Base-by-base conservation (phyloP, 768 basidiomycete genomes). In the Pisolithus tinctorius region DNA sequence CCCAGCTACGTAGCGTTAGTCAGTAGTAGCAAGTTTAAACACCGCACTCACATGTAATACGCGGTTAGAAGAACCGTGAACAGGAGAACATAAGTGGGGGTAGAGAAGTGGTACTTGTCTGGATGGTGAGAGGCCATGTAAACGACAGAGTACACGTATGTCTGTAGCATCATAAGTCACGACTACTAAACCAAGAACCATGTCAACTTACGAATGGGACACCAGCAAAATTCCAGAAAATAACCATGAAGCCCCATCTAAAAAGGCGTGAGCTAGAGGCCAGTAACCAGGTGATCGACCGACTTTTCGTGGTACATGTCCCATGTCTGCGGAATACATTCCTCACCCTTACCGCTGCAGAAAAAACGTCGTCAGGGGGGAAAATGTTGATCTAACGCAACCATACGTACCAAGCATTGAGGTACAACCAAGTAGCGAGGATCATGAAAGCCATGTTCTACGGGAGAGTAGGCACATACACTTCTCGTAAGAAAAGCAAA, bases 261-360 rank as follows among this genome's bases (percentile, higher is more conserved):
- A 46, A 5, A 34, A 51, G 47, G 46, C 6, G 47, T 47, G 29
- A 53, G 23, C 13, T 42, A 49, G 29, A 26, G 52, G 39, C 11
- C 26, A 10, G 13, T 42, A 26, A 39, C 17, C 13, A 53, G 6
- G 23, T 20, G 26, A 48, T 40, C 9, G 55, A 51, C 75, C 55
- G 71, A 87, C 79, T 99, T 99, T 65, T 99, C 95, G 60, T 95
- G 91, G 74, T 85, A 96, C 92, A 99, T 99, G 62, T 97, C 96
- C 95, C 96, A 98, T 2, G 93, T 94, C 68, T 95, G 91, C 6
- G 92, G 91, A 55, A 94, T 93, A 61, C 89, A 93, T 63, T 95
- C 93, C 61, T 95, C 93, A 39, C 88, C 93, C 67, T 96, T 96
- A 54, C 80, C 88, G 63, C 88, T 89, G 51, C 31, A 38, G 31